Conservation (phyloP, 768 basidiomycete genomes). For the Cystofilobasidium ferigula region DNA sequence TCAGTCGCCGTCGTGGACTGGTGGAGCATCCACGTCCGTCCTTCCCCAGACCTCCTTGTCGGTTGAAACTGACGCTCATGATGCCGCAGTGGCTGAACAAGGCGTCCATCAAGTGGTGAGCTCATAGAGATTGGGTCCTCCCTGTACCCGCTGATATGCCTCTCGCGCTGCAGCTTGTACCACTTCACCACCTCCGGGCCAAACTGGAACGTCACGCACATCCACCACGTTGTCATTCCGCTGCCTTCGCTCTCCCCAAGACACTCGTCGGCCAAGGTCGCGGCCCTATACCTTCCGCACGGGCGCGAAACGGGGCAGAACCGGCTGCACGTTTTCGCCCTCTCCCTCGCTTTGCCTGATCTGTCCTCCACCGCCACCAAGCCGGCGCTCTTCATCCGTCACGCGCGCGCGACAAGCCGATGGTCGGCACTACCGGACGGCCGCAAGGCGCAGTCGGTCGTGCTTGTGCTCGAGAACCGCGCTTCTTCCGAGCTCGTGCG, state of each 20-base stretch:
- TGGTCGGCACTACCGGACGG: not conserved
- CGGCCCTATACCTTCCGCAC: not conserved
- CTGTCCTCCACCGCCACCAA: not conserved
- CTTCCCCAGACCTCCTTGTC: not conserved
- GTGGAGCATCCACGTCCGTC: conserved; percentile 20
- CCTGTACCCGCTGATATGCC: not conserved
- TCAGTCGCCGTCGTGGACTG: conserved; percentile 8
- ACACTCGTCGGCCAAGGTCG: not conserved
- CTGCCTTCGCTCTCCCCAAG: not conserved
- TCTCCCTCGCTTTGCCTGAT: conserved; percentile 3
- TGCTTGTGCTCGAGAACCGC: not conserved
- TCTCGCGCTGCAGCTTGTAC: not conserved
- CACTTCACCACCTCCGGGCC: conserved; percentile 2
- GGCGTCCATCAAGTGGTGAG: conserved; percentile 14
- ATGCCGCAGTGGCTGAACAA: conserved; percentile 18
- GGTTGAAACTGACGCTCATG: not conserved
- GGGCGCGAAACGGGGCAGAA: conserved; percentile 1
- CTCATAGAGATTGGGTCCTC: not conserved
- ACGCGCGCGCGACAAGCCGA: not conserved
- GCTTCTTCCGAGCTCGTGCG: not conserved
- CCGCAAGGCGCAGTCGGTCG: not conserved
- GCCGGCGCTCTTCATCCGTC: not conserved
- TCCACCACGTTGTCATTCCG: conserved; percentile 17
- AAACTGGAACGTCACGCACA: conserved; percentile 21
- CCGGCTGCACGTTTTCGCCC: conserved; percentile 22